Conservation (phyloP, 2,329 filamentous ascomycete genomes). For the Ascocoryne sarcoides region DNA sequence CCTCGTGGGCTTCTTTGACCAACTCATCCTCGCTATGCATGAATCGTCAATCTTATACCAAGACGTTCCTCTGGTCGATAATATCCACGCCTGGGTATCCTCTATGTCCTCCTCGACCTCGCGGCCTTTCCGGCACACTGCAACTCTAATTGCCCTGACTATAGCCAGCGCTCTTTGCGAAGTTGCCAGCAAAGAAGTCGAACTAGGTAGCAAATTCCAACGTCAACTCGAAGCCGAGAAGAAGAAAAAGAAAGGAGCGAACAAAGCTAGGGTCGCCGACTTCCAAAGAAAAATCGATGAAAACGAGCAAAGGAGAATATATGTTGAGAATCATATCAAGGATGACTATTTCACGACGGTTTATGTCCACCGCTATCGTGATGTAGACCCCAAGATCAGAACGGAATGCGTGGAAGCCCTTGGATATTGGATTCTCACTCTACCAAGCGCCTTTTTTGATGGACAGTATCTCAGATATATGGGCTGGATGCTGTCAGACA, state of each 20-base stretch:
- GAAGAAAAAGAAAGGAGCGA: conserved; percentile 57
- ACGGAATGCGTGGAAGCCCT: conserved; percentile 81
- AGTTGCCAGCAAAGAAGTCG: conserved; percentile 61
- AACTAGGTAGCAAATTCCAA: conserved; percentile 64
- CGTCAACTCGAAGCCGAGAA: conserved; percentile 73
- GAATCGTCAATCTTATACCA: conserved; percentile 75
- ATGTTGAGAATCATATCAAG: conserved; percentile 57
- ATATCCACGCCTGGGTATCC: conserved; percentile 80
- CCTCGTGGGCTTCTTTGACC: conserved; percentile 69
- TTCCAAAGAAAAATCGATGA: conserved; percentile 60
- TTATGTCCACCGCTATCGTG: conserved; percentile 91
- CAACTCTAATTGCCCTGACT: conserved; percentile 73
- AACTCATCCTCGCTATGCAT: conserved; percentile 69
- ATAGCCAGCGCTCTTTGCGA: conserved; percentile 71
- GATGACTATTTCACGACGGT: conserved; percentile 83
- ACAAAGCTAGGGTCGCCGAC: conserved; percentile 68
- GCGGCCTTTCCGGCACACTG: conserved; percentile 88
- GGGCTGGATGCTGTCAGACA: conserved; percentile 90
- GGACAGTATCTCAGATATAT: conserved; percentile 86
- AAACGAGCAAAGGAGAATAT: conserved; percentile 37
- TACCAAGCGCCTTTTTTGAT: conserved; percentile 85
- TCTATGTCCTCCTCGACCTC: conserved; percentile 84
- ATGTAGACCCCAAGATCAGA: conserved; percentile 82
- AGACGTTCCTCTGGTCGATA: conserved; percentile 65
- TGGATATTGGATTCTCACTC: conserved; percentile 76